These are phyloP conservation scores for Fusarium haematococcum DNA, from an alignment of 2,329 filamentous ascomycete genomes.

Conservation along the genomic window DNA sequence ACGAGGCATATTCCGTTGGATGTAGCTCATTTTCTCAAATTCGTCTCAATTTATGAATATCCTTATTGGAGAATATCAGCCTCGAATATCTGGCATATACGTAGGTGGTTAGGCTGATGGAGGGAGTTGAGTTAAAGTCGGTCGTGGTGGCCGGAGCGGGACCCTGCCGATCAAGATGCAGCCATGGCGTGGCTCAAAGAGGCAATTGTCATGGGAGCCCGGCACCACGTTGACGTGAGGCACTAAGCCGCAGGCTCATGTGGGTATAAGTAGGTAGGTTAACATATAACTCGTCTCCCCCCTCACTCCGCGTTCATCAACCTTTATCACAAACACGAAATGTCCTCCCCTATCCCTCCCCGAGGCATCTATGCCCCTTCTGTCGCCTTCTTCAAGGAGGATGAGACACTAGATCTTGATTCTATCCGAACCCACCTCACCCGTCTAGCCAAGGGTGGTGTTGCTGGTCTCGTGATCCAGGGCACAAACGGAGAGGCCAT, in stretches of 20 bases:
- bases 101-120: not conserved
- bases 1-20: not conserved
- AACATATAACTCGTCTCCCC: not conserved
- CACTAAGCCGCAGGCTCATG: not conserved
- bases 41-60: not conserved
- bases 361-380: slow-evolving; percentile 71
- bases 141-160: not conserved
- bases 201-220: not conserved
- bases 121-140: not conserved
- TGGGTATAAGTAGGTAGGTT: not conserved
- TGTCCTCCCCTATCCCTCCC: slow-evolving; percentile 9
- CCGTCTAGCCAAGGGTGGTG: slow-evolving; percentile 71
- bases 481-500: slow-evolving; percentile 82
- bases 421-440: slow-evolving; percentile 65
- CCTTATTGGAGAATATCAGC: no score
- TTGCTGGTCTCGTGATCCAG: slow-evolving; percentile 77
- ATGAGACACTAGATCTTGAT: slow-evolving; percentile 67
- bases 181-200: not conserved
- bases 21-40: not conserved
- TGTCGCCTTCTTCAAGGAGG: slow-evolving; percentile 69
- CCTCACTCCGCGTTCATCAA: not conserved
- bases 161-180: not conserved
- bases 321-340: not conserved
- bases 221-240: not conserved
- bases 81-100: not conserved